Base-by-base conservation (phyloP, 2,329 filamentous ascomycete genomes). In the Trichoderma harzianum region DNA sequence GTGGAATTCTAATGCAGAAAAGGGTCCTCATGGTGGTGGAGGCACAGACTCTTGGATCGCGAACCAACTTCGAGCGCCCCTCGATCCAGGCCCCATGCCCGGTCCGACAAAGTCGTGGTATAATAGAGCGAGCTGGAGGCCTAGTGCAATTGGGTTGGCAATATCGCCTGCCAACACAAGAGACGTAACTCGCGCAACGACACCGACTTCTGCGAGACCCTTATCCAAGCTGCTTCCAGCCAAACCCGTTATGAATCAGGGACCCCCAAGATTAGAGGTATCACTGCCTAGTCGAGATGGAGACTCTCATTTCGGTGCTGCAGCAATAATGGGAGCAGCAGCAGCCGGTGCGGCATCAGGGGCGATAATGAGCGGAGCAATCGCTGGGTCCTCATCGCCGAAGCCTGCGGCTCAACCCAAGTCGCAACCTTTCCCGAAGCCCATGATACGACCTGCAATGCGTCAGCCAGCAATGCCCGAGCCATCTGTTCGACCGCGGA, bases 181-280 rank as follows among this genome's bases (percentile, higher is more conserved):
- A 74, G 24, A 77, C 70, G n/a, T 74, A 74, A 51, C 78, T 72
- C 58, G 57, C 11, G 72, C 70, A 39, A 65, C 74, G 7, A 74
- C 77, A 7, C 73, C 76, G 1, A 72, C 74, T 7, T 72, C 75
- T 1, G 71, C 74, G 14, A 80, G 84, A 57, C 82, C 79, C 16
- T 65, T 79, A 6, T 86, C 85, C 2, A 84, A 78, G 72, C 78
- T 86, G 1, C 79, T 86, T n/a, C 85, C 85, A 11, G 82, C 82
- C 10, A 84, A 80, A 73, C 86, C 87, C 16, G 76, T 81, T 3
- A 77, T 88, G 70, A 82, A 83, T 1, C 75, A 64, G 58, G 61
- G 67, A 11, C 53, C 60, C 5, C 55, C 68, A 3, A 69, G 18
- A 34, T 61, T 70, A 10, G 60, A 70, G n/a, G 47, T 70, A 14